These are phyloP conservation scores for Cryphonectria japonica DNA, from an alignment of 2,329 filamentous ascomycete genomes.

Conservation along the genomic window DNA sequence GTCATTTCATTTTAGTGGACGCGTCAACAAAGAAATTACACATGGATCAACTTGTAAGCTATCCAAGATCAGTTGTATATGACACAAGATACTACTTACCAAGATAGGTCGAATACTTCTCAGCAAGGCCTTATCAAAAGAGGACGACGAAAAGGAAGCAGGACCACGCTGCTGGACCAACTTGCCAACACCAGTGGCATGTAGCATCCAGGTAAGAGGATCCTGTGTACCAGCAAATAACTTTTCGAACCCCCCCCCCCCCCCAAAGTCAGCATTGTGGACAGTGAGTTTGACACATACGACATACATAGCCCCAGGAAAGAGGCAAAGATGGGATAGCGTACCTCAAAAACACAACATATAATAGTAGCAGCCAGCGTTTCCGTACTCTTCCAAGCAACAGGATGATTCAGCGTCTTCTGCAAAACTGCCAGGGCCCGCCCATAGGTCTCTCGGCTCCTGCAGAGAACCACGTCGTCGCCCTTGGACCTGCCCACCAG, in stretches of 20 bases:
- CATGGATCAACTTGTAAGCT: too few relatives aligned
- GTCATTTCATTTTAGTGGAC: neutral
- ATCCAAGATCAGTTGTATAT: neutral
- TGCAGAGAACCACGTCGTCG: conserved; percentile 38
- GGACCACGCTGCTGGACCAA: conserved; percentile 46
- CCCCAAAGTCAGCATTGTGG: neutral
- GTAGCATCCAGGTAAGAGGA: conserved; percentile 44
- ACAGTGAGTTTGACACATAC: too few relatives aligned
- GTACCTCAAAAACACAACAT: conserved; percentile 46
- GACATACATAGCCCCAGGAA: too few relatives aligned
- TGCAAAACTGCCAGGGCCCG: conserved; percentile 43
- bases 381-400: conserved; percentile 45
- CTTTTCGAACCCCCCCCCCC: conserved; percentile 30
- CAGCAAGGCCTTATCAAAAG: conserved; percentile 44
- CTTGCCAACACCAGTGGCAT: conserved; percentile 44
- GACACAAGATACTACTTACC: conserved; percentile 34
- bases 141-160: conserved; percentile 38
- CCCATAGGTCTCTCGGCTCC: conserved; percentile 45
- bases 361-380: conserved; percentile 48
- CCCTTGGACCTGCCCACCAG: conserved; percentile 42
- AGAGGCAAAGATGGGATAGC: neutral
- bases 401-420: conserved; percentile 41
- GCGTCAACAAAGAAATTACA: neutral
- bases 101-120: conserved; percentile 44
- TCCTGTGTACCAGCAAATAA: conserved; percentile 47